These are phyloP conservation scores for Hanseniaspora gamundiae DNA, from an alignment of 1,139 yeast genomes.

Conservation along the genomic window DNA sequence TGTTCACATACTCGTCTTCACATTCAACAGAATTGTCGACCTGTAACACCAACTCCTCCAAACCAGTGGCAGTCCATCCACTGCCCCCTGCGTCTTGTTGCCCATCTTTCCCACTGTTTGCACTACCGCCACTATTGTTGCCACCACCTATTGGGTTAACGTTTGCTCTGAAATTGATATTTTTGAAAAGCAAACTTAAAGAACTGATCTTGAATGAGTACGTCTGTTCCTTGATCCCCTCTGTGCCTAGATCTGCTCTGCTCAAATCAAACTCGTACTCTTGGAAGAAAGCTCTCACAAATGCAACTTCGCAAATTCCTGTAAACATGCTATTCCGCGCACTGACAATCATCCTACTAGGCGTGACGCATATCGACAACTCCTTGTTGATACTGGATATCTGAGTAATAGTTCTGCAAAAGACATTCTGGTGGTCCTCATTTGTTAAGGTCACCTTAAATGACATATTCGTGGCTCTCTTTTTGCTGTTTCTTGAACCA, in stretches of 20 bases:
- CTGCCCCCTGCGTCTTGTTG: slow-evolving; percentile 39
- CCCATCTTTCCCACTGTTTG: slow-evolving; percentile 26
- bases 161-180: slow-evolving; percentile 4
- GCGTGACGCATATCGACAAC: neutral
- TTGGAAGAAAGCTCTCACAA: neutral
- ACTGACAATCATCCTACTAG: neutral
- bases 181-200: slow-evolving; percentile 6
- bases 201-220: slow-evolving; percentile 7
- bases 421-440: slow-evolving; percentile 1
- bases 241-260: neutral
- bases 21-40: slow-evolving; percentile 22
- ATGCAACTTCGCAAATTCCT: neutral
- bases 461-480: slow-evolving; percentile 8
- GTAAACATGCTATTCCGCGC: neutral
- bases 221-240: slow-evolving; percentile 3
- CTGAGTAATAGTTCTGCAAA: slow-evolving; percentile 2
- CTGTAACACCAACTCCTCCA: slow-evolving; percentile 26
- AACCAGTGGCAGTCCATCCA: too few species aligned
- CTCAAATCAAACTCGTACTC: neutral
- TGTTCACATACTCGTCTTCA: slow-evolving; percentile 21
- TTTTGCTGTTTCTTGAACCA: slow-evolving; percentile 10
- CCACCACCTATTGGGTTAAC: neutral
- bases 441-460: neutral
- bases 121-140: slow-evolving; percentile 1
- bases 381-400: neutral